Evolutionary conservation across 2,329 filamentous ascomycete genomes (phyloP).

Genomic region (Trichocomaceae sp.): DNA sequence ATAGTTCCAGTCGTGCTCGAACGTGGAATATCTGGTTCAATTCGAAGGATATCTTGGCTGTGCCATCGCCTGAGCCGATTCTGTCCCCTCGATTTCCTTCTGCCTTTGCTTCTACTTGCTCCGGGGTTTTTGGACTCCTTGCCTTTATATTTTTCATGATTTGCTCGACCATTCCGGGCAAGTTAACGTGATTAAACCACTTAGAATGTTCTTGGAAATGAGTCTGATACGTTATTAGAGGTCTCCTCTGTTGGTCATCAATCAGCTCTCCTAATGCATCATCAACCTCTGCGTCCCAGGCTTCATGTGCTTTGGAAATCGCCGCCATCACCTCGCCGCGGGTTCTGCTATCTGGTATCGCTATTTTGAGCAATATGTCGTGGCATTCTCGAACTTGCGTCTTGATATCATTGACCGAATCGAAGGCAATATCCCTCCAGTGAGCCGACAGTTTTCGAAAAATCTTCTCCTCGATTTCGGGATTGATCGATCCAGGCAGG

Average conservation of each 20-base stretch:
- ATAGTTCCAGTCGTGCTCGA: constrained; percentile 8
- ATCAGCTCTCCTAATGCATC: constrained; percentile 9
- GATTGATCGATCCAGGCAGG: constrained; percentile 13
- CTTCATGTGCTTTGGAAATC: constrained; percentile 4
- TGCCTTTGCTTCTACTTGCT: not conserved
- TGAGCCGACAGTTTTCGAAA: constrained; percentile 11
- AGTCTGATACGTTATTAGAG: constrained; percentile 3
- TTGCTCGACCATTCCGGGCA: not conserved
- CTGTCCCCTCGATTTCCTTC: not conserved
- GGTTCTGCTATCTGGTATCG: constrained; percentile 14
- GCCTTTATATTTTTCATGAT: not conserved
- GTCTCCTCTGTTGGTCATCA: constrained; percentile 13
- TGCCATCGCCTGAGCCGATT: not conserved
- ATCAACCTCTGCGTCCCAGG: constrained; percentile 12
- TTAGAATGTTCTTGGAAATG: not conserved
- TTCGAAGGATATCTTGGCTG: not conserved
- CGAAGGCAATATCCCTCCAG: constrained; percentile 7
- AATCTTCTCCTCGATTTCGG: constrained; percentile 13
- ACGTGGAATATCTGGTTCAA: constrained; percentile 12
- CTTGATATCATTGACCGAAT: constrained; percentile 10
- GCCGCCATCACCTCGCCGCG: constrained; percentile 11
- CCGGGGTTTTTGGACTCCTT: no score
- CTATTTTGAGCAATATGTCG: constrained; percentile 7
- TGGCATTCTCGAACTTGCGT: constrained; percentile 3
- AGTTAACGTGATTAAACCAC: not conserved